These are phyloP conservation scores for Brassica nigra DNA, from an alignment of 345 rosid genomes.

Conservation along the genomic window DNA sequence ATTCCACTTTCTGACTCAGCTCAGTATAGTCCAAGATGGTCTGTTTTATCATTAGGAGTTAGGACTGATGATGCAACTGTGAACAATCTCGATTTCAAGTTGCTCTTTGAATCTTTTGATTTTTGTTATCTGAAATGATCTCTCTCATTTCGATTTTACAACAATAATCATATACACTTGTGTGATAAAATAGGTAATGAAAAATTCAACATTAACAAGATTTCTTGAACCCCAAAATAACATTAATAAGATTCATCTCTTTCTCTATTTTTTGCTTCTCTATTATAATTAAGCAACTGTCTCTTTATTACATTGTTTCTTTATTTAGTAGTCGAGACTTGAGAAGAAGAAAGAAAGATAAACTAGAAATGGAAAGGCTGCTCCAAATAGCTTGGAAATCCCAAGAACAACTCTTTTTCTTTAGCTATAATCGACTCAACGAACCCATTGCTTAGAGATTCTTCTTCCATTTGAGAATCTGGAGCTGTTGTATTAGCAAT, in stretches of 20 bases:
- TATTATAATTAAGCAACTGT: background rate
- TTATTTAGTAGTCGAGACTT: constrained; percentile 23
- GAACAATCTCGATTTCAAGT: constrained; percentile 54
- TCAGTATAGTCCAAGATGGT: constrained; percentile 61
- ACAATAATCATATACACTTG: background rate
- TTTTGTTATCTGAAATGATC: constrained; percentile 1
- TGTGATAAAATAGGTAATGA: background rate
- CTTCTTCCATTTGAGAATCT: constrained; percentile 25
- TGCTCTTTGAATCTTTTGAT: constrained; percentile 14
- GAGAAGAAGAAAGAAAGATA: background rate
- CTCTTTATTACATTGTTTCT: constrained; percentile 23
- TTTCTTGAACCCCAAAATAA: background rate
- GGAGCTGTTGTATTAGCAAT: constrained; percentile 19
- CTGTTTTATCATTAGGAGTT: constrained; percentile 48
- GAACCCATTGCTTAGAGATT: constrained; percentile 44
- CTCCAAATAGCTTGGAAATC: constrained; percentile 65
- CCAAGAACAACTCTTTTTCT: constrained; percentile 69
- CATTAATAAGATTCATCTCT: background rate
- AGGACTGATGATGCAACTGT: constrained; percentile 49
- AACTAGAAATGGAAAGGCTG: constrained; percentile 45
- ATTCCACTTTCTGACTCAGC: constrained; percentile 74
- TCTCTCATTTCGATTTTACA: background rate
- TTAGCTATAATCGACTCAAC: constrained; percentile 66
- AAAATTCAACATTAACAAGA: background rate
- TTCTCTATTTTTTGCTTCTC: background rate